Base-by-base conservation (phyloP, 2,329 filamentous ascomycete species). In the Ophiostoma ulmi region DNA sequence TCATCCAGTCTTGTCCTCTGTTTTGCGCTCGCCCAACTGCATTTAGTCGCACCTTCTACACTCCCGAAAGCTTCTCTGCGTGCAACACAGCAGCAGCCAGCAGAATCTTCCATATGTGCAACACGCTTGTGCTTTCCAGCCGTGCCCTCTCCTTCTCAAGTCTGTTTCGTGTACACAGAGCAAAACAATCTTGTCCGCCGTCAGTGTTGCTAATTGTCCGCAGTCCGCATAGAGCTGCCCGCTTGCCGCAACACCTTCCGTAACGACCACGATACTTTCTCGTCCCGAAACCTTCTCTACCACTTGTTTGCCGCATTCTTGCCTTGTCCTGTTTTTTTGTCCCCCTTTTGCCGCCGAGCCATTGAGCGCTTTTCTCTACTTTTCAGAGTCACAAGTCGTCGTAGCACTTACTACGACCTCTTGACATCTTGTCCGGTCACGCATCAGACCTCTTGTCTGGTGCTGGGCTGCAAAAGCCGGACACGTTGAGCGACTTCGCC, bases 401-500 rank as follows among this genome's bases (percentile, higher is more conserved):
- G 71, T 70, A 70, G 71, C 67, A 55, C 68, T 70, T 58, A 22
- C 71, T 72, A 72, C 71, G 71, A 48, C 58, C 44, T 68, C 69
- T 70, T 65, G 66, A 22, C 70, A 44, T 58, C 69, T 73, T 74
- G 70, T 69, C 64, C 63, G 72, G 68, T 64, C 73, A 72, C 68
- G 67, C 71, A 71, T 70, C 72, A 65, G 73, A 41, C 38, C 31
- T 20, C 22, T 44, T 13, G 69, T 70, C 73, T 72, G 72, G 73
- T 74, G 70, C 68, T 70, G 72, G 70, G 72, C 71, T 20, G 58
- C 66, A 10, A 58, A 38, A 14, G 36, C 39, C 11, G 39, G 73
- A 39, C 73, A 70, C 73, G 70, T 73, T 74, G 73, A 72, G 58
- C 44, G 65, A 68, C 48, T 64, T 69, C 67, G 52, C 41, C 63